Conservation (phyloP, 2,329 filamentous ascomycete species). For the Plectosphaerella sp. region DNA sequence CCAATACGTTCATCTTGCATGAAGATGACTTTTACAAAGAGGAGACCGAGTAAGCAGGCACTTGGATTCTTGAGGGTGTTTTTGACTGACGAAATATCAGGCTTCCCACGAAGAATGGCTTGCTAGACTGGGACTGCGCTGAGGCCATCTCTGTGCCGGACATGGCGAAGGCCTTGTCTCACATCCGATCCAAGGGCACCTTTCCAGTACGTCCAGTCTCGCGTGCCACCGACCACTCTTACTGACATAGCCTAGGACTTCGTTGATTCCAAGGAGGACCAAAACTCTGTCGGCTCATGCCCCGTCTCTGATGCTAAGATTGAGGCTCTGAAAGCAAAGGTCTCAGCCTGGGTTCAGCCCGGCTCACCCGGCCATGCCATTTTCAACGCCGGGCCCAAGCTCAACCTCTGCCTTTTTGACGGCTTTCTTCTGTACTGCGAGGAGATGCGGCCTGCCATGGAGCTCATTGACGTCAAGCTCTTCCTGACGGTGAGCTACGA, state of each 20-base stretch:
- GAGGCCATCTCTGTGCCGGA: constrained; percentile 69
- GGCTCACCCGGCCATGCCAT: constrained; percentile 37
- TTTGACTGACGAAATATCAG: constrained; percentile 24
- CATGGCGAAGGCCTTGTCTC: constrained; percentile 61
- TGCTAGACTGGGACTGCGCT: constrained; percentile 90
- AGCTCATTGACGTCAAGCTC: constrained; percentile 67
- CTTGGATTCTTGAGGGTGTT: neutral
- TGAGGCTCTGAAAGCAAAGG: constrained; percentile 38
- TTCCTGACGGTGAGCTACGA: constrained; percentile 69
- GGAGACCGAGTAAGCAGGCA: constrained; percentile 59
- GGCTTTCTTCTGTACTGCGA: constrained; percentile 80
- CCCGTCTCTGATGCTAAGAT: constrained; percentile 47
- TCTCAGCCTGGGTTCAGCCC: constrained; percentile 40
- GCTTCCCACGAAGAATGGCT: constrained; percentile 50
- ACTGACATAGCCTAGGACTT: constrained; percentile 30
- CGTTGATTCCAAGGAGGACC: constrained; percentile 55
- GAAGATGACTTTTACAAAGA: constrained; percentile 93
- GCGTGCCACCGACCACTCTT: neutral
- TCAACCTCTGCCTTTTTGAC: constrained; percentile 70
- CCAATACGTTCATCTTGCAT: constrained; percentile 76
- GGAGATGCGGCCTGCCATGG: constrained; percentile 48
- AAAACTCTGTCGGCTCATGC: constrained; percentile 54
- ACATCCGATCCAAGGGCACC: constrained; percentile 66
- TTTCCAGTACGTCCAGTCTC: constrained; percentile 48
- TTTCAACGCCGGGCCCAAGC: constrained; percentile 16